Evolutionary conservation across 2,329 filamentous ascomycete genomes (phyloP).

Genomic region (Pseudogymnoascus sp.): DNA sequence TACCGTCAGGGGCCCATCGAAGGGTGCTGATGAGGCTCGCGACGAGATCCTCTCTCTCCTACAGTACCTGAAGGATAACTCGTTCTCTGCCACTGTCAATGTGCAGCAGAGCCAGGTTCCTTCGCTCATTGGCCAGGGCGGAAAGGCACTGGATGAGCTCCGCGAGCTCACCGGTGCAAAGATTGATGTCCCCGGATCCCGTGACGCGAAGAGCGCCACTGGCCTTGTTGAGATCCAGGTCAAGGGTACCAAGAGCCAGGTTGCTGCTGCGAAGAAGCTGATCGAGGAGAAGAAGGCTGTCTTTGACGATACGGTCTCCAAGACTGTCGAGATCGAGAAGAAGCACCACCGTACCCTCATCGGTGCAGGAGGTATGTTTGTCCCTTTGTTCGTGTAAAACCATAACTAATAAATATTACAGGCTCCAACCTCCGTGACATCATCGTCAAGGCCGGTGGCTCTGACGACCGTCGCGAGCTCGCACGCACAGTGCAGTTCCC

Average conservation of each 20-base stretch:
- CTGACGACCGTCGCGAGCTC: constrained; percentile 73
- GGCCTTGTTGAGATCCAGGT: constrained; percentile 77
- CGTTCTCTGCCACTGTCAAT: constrained; percentile 66
- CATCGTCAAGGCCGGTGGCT: constrained; percentile 79
- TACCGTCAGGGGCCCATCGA: constrained; percentile 81
- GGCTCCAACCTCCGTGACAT: constrained; percentile 80
- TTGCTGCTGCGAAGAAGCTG: constrained; percentile 84
- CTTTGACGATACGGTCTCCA: constrained; percentile 82
- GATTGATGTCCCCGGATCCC: constrained; percentile 81
- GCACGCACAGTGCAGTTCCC: constrained; percentile 93
- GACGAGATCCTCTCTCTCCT: constrained; percentile 84
- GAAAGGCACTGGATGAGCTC: constrained; percentile 82
- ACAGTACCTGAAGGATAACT: constrained; percentile 86
- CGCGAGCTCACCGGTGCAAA: constrained; percentile 76
- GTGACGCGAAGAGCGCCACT: constrained; percentile 57
- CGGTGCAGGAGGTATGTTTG: constrained; percentile 68
- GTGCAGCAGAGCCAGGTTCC: constrained; percentile 89
- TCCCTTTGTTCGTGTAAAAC: not conserved
- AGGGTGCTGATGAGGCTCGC: constrained; percentile 82
- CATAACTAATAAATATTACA: constrained; percentile 37
- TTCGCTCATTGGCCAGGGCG: constrained; percentile 86
- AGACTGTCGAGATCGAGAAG: constrained; percentile 83
- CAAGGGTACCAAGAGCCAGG: constrained; percentile 85
- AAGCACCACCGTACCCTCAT: constrained; percentile 89
- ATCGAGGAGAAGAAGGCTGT: constrained; percentile 77